Conservation (phyloP, 352 stramenopile genomes). For the Hyaloperonospora arabidopsidis region DNA sequence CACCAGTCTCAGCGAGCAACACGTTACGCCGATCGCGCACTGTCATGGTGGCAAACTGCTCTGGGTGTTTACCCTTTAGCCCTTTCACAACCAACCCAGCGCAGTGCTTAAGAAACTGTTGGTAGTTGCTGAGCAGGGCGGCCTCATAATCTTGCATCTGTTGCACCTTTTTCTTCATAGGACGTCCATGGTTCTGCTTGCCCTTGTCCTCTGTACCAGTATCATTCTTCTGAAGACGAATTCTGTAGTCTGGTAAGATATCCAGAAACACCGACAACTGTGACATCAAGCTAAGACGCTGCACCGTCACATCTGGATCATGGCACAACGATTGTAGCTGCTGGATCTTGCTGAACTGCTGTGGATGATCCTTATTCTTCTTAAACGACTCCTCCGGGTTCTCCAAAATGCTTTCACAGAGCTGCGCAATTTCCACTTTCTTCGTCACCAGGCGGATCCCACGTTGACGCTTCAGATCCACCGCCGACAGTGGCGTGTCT, state of each 20-base stretch:
- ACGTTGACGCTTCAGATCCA: slow-evolving; percentile 64
- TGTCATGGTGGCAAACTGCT: slow-evolving; percentile 32
- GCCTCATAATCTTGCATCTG: slow-evolving; percentile 81
- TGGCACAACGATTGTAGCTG: slow-evolving; percentile 61
- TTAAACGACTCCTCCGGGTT: slow-evolving; percentile 81
- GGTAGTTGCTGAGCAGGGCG: slow-evolving; percentile 71
- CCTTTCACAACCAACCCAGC: slow-evolving; percentile 51
- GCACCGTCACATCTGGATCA: slow-evolving; percentile 67
- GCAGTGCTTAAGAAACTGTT: slow-evolving; percentile 77
- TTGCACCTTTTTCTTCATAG: slow-evolving; percentile 83
- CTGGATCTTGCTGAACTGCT: slow-evolving; percentile 74
- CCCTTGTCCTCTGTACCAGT: slow-evolving; percentile 53
- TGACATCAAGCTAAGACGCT: slow-evolving; percentile 88
- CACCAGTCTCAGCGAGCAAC: slow-evolving; percentile 56
- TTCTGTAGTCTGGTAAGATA: slow-evolving; percentile 92
- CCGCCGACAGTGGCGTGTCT: slow-evolving; percentile 24
- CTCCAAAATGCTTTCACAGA: slow-evolving; percentile 86
- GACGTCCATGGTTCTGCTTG: slow-evolving; percentile 76
- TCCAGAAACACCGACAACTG: slow-evolving; percentile 93
- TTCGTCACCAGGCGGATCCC: slow-evolving; percentile 62
- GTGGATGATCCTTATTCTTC: slow-evolving; percentile 78
- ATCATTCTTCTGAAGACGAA: slow-evolving; percentile 85
- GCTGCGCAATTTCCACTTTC: slow-evolving; percentile 83
- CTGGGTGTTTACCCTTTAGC: slow-evolving; percentile 45
- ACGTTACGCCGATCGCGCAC: slow-evolving; percentile 36